Evolutionary conservation across 2,329 filamentous ascomycete genomes (phyloP), one percentile per base, ranked within the genome.

Genomic region (Lachnellula suecica): DNA sequence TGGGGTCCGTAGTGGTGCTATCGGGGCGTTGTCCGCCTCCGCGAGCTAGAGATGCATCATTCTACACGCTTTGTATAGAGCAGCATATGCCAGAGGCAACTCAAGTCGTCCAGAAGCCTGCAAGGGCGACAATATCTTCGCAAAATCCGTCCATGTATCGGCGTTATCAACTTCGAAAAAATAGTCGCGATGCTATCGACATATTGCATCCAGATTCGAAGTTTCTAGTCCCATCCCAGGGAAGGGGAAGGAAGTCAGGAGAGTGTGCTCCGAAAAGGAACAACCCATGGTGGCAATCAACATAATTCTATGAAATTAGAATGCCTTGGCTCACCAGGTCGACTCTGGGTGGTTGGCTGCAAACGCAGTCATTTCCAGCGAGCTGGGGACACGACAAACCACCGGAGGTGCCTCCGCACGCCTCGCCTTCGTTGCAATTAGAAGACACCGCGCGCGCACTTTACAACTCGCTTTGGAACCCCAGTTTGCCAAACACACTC

Each of bases 21-120:
- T 50, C 51, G 51, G 54, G 22, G 24, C 25, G 19, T 20, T 50
- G 25, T 25, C 56, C 56, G 53, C 24, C 51, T 50, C 53, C 47
- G 45, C 48, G 56, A 41, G n/a, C 22, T 44, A 31, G 41, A 47
- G 37, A 29, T 24, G 20, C 51, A 47, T n/a, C 51, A 24, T 46
- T 40, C 42, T 27, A 48, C 47, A 45, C 34, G 23, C 10, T 38
- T 34, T 13, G 22, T 27, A 41, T 43, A n/a, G 37, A 35, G 34
- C 13, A 44, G 8, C 35, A 24, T 6, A 15, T 4, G 27, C 20
- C 40, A 19, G 22, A 15, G 11, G 41, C 13, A 31, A 42, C 19
- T 29, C 25, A 38, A 25, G 2, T 46, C 42, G 46, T 51, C 49
- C 25, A 19, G 13, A 31, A n/a, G 31, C 29, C 25, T 15, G 42